phyloP scores from a whole-genome alignment of 2,329 filamentous ascomycete species.

The Remersonia thermophila region DNA sequence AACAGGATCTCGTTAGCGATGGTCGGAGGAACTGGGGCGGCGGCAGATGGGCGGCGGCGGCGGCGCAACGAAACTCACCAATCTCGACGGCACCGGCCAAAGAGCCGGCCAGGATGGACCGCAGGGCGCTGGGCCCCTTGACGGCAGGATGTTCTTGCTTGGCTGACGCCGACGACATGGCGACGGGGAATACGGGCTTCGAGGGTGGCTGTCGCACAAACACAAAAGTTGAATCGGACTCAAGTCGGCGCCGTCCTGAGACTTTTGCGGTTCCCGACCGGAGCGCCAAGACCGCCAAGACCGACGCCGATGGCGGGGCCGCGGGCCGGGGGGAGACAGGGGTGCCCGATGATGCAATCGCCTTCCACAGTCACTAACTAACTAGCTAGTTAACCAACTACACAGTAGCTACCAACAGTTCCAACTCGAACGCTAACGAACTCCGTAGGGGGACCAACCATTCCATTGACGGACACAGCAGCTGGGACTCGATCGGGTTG shows the following conservation, averaged over 20 bases:
- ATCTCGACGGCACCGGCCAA: conserved; percentile 95
- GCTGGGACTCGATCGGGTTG: too few species aligned
- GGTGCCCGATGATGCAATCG: too few species aligned
- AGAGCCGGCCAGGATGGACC: conserved; percentile 83
- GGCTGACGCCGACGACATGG: conserved; percentile 14
- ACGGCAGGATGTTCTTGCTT: conserved; percentile 16
- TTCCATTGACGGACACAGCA: too few species aligned
- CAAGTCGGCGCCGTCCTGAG: too few species aligned
- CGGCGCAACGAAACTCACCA: conserved; percentile 50
- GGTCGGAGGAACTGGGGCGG: conserved; percentile 1
- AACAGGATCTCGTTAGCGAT: conserved; percentile 17
- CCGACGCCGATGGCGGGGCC: neutral
- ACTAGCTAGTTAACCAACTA: too few species aligned
- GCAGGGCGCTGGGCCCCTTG: conserved; percentile 61
- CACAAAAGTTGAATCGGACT: too few species aligned
- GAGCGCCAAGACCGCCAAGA: neutral
- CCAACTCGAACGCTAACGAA: too few species aligned
- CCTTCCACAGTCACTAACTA: too few species aligned
- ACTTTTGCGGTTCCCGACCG: conserved; percentile 5
- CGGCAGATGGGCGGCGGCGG: neutral
- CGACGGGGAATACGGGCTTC: neutral
- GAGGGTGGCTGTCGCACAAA: too few species aligned
- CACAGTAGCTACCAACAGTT: too few species aligned
- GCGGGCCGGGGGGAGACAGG: neutral
- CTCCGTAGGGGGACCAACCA: too few species aligned